These are phyloP conservation scores for Gloeopeniophorella convolvens DNA, from an alignment of 768 basidiomycete genomes.

Conservation along the genomic window DNA sequence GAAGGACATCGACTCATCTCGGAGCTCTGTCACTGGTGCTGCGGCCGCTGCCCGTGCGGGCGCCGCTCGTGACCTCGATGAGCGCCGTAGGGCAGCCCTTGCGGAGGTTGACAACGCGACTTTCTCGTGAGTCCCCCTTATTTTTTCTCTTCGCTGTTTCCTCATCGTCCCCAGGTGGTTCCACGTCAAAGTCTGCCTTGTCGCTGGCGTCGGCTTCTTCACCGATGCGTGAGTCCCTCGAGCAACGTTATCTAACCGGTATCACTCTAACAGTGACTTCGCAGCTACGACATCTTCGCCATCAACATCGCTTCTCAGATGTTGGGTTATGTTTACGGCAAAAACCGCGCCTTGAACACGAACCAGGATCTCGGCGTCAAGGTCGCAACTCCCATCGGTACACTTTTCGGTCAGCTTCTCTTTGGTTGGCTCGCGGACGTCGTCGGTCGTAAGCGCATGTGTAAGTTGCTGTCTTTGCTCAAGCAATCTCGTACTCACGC, in stretches of 20 bases:
- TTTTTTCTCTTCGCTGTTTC: not conserved
- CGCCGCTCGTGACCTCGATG: constrained; percentile 39
- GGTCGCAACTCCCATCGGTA: constrained; percentile 37
- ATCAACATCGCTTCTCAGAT: constrained; percentile 82
- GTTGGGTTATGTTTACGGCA: constrained; percentile 76
- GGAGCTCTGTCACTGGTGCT: not conserved
- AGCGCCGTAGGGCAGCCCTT: constrained; percentile 73
- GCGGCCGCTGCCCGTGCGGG: not conserved
- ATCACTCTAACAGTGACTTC: not conserved
- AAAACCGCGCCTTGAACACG: constrained; percentile 28
- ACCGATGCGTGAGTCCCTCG: constrained; percentile 58
- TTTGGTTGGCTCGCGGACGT: constrained; percentile 43
- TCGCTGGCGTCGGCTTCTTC: constrained; percentile 84
- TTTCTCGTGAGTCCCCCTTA: constrained; percentile 54
- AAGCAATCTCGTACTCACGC: not conserved
- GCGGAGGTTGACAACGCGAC: constrained; percentile 82
- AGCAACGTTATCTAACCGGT: not conserved
- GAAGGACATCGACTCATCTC: constrained; percentile 6
- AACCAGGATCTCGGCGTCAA: constrained; percentile 45
- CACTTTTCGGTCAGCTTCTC: constrained; percentile 35
- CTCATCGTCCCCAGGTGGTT: constrained; percentile 33
- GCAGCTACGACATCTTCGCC: constrained; percentile 78
- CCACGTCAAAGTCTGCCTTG: constrained; percentile 40
- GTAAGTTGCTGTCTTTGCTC: constrained; percentile 33
- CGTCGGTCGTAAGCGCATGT: constrained; percentile 50